Evolutionary conservation across 495 filamentous ascomycete species (phyloP).

Genomic region (Penicillium lividum): DNA sequence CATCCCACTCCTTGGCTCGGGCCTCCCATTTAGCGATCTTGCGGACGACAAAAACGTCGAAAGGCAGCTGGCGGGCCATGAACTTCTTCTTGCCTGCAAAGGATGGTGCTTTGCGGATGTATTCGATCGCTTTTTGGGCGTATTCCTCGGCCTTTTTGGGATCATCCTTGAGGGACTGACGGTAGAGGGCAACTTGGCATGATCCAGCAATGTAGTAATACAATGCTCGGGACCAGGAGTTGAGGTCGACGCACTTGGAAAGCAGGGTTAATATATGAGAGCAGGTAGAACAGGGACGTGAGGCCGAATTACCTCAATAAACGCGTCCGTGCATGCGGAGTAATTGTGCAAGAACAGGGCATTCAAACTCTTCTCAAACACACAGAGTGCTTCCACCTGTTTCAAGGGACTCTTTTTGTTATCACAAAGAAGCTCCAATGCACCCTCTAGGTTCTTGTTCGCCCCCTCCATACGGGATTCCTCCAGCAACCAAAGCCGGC

Average conservation of each 20-base stretch:
- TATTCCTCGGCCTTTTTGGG: conserved; percentile 52
- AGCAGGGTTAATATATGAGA: background rate
- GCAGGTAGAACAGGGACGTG: background rate
- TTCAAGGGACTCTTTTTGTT: conserved; percentile 72
- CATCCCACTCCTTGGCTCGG: conserved; percentile 64
- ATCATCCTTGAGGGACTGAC: conserved; percentile 50
- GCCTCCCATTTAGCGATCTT: conserved; percentile 91
- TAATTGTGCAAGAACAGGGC: conserved; percentile 78
- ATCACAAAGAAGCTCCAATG: conserved; percentile 61
- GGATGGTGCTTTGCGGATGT: conserved; percentile 69
- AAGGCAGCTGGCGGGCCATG: conserved; percentile 85
- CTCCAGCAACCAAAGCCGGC: conserved; percentile 85
- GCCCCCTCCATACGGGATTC: conserved; percentile 78
- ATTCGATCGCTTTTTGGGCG: conserved; percentile 66
- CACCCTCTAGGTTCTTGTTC: conserved; percentile 64
- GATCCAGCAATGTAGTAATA: conserved; percentile 89
- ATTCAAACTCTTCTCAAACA: conserved; percentile 82
- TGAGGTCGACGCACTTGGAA: conserved; percentile 69
- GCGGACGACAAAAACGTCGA: conserved; percentile 82
- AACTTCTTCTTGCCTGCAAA: conserved; percentile 84
- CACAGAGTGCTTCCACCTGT: conserved; percentile 76
- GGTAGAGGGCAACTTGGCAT: conserved; percentile 77
- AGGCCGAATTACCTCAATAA: conserved; percentile 54
- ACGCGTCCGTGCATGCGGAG: conserved; percentile 67
- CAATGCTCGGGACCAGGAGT: conserved; percentile 85